Conservation (phyloP, 2,329 filamentous ascomycete genomes). For the Fusarium piperis region DNA sequence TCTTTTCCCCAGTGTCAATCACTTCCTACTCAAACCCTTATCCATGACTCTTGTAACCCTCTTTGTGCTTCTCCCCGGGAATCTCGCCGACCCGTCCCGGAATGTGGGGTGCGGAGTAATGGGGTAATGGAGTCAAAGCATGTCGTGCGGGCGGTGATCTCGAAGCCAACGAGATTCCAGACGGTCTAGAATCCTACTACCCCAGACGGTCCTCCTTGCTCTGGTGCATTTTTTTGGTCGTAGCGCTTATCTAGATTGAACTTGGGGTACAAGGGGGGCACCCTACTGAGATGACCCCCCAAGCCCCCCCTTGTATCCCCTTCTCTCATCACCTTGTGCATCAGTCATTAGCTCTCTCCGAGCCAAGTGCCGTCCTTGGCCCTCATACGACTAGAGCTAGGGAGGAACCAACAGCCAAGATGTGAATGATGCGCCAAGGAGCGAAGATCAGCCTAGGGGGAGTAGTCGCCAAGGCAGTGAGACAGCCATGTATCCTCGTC, state of each 20-base stretch:
- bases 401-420: not conserved
- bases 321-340: not conserved
- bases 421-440: not conserved
- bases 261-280: not conserved
- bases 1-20: not conserved
- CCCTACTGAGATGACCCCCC: too few relatives aligned
- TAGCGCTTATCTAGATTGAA: not conserved
- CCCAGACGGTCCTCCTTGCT: not conserved
- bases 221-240: not conserved
- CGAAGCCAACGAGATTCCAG: conserved; percentile 14
- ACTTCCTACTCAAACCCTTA: not conserved
- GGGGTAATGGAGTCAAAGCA: not conserved
- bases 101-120: conserved; percentile 26
- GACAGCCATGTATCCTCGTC: not conserved
- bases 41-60: not conserved
- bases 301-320: not conserved
- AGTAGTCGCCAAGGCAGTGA: not conserved
- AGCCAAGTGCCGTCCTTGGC: not conserved
- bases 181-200: conserved; percentile 24
- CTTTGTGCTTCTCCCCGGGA: not conserved
- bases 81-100: conserved; percentile 17
- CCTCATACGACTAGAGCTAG: not conserved
- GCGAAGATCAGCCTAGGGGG: not conserved
- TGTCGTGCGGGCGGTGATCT: conserved; percentile 6
- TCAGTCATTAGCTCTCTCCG: not conserved